These are phyloP conservation scores for Aspergillus sclerotialis DNA, from an alignment of 2,329 filamentous ascomycete species.

Conservation along the genomic window DNA sequence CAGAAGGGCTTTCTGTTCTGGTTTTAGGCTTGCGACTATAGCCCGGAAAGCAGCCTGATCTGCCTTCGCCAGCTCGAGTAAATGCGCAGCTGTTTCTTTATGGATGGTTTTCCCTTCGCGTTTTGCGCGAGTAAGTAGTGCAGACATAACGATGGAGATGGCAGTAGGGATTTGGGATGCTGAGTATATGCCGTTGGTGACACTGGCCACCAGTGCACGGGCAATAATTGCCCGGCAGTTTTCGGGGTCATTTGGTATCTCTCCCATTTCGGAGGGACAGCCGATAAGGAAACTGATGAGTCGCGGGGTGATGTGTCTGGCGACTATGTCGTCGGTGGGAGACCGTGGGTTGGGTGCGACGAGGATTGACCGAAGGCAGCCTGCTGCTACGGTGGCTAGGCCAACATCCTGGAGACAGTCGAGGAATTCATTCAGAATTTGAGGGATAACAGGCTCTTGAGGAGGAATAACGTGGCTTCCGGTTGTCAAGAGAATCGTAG, in stretches of 20 bases:
- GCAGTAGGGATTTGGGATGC: constrained; percentile 38
- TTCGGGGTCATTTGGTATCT: constrained; percentile 61
- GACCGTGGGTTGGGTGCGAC: constrained; percentile 55
- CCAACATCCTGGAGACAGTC: constrained; percentile 64
- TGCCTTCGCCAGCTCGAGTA: constrained; percentile 73
- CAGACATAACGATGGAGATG: constrained; percentile 69
- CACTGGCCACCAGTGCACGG: constrained; percentile 69
- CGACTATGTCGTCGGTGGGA: constrained; percentile 64
- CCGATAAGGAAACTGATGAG: constrained; percentile 66
- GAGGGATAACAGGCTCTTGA: constrained; percentile 65
- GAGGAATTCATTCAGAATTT: constrained; percentile 71
- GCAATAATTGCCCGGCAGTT: constrained; percentile 63
- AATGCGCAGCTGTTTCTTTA: constrained; percentile 64
- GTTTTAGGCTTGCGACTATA: constrained; percentile 64
- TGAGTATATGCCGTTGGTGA: constrained; percentile 38
- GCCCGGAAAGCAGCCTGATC: constrained; percentile 68
- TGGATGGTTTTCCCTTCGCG: constrained; percentile 55
- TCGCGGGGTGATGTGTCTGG: constrained; percentile 66
- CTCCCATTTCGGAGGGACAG: constrained; percentile 48
- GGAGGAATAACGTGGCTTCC: constrained; percentile 67
- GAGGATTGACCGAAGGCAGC: constrained; percentile 79
- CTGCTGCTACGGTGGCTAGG: constrained; percentile 74
- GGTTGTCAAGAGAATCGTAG: constrained; percentile 81
- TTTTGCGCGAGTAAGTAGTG: constrained; percentile 65
- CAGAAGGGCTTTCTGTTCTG: constrained; percentile 66